A percentile compares a stretch with the other conserved stretches of the same genome.
Evolutionary conservation across 2,329 filamentous ascomycete species (phyloP).

Genomic region (Bipolaris gigantea): DNA sequence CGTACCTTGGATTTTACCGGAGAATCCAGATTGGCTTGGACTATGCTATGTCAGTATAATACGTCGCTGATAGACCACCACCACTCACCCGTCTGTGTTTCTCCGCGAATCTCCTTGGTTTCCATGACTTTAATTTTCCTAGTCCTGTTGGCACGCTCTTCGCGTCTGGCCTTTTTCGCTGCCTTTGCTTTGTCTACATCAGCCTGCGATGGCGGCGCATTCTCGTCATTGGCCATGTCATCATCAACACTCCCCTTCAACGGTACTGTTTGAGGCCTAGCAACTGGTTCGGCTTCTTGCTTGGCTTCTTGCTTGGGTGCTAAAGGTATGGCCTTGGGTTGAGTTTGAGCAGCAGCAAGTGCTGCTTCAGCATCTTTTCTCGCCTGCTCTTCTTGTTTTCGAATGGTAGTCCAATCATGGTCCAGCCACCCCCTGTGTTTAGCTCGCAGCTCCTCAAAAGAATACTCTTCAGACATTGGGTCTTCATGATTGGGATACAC

Average conservation of each 20-base stretch:
- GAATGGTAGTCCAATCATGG: constrained; percentile 54
- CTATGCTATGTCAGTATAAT: constrained; percentile 50
- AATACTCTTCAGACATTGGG: constrained; percentile 69
- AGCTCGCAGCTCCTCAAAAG: constrained; percentile 90
- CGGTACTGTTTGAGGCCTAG: constrained; percentile 33
- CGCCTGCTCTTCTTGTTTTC: constrained; percentile 32
- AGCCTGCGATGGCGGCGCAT: constrained; percentile 50
- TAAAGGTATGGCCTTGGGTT: constrained; percentile 19
- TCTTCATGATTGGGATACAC: constrained; percentile 79
- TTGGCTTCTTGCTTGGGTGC: constrained; percentile 22
- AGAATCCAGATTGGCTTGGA: constrained; percentile 91
- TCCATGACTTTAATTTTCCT: constrained; percentile 75
- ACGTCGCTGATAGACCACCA: no score
- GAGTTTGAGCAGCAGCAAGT: constrained; percentile 13
- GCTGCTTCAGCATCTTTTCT: constrained; percentile 29
- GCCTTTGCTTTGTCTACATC: constrained; percentile 61
- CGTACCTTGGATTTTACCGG: constrained; percentile 72
- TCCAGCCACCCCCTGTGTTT: constrained; percentile 68
- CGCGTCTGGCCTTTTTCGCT: constrained; percentile 51
- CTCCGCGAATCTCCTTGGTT: constrained; percentile 64
- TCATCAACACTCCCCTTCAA: constrained; percentile 42
- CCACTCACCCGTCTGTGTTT: constrained; percentile 84
- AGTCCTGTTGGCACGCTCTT: constrained; percentile 54
- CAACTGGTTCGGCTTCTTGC: constrained; percentile 18
- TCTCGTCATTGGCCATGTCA: constrained; percentile 50